Evolutionary conservation across 2,329 filamentous ascomycete genomes (phyloP).

Genomic region (Fusarium nurragi): DNA sequence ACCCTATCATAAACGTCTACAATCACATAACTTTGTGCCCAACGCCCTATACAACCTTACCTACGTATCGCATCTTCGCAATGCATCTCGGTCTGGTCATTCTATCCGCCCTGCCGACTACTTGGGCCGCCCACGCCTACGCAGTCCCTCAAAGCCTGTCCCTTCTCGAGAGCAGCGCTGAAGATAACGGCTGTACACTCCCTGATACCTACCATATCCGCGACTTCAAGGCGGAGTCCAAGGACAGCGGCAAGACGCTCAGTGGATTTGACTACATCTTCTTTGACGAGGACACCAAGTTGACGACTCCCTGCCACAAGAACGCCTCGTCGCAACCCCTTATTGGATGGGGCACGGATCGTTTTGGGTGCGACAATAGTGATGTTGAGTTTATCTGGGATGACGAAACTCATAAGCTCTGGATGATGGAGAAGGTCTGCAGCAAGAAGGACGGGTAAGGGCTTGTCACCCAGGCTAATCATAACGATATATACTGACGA

Average conservation of each 20-base stretch:
- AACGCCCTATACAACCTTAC: not conserved
- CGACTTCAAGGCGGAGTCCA: conserved; percentile 50
- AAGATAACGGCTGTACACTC: conserved; percentile 47
- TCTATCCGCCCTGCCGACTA: conserved; percentile 38
- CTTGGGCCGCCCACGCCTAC: conserved; percentile 42
- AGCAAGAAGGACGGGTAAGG: conserved; percentile 50
- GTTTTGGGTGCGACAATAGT: conserved; percentile 56
- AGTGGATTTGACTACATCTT: conserved; percentile 53
- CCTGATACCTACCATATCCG: conserved; percentile 53
- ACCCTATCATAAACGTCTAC: not conserved
- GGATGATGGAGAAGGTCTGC: conserved; percentile 59
- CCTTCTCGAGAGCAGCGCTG: conserved; percentile 37
- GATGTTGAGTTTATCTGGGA: conserved; percentile 57
- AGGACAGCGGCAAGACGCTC: conserved; percentile 48
- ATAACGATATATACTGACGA: conserved; percentile 1
- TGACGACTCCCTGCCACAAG: conserved; percentile 55
- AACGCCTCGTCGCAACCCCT: conserved; percentile 54
- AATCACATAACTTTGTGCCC: not conserved
- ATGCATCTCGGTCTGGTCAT: conserved; percentile 37
- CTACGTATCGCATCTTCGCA: conserved; percentile 2
- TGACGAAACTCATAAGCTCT: conserved; percentile 45
- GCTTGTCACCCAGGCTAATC: not conserved
- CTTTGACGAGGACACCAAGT: conserved; percentile 51
- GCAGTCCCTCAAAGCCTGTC: conserved; percentile 40
- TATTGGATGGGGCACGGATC: conserved; percentile 37